Evolutionary conservation across 2,329 filamentous ascomycete genomes (phyloP).

Genomic region (Sphaerulina vaccinii): DNA sequence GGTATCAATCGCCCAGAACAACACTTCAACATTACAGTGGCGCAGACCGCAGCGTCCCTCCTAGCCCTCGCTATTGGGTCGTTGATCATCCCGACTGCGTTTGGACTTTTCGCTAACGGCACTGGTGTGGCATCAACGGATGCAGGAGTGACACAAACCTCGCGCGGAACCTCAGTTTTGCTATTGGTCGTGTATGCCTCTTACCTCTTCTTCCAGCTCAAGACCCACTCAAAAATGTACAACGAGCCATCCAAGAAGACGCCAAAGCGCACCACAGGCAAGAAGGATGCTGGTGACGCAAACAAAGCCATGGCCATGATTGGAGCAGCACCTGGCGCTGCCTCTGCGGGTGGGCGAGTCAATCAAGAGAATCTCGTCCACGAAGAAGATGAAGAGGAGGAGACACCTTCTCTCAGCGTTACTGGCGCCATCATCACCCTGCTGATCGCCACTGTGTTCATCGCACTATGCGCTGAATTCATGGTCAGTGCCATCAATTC

Average conservation of each 20-base stretch:
- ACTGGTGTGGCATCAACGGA: slow-evolving; percentile 4
- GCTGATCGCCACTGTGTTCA: slow-evolving; percentile 69
- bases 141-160: slow-evolving; percentile 47
- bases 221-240: slow-evolving; percentile 79
- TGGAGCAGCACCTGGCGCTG: slow-evolving; percentile 53
- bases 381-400: slow-evolving; percentile 59
- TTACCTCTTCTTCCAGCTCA: slow-evolving; percentile 88
- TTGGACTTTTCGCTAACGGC: slow-evolving; percentile 54
- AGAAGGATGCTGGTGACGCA: slow-evolving; percentile 52
- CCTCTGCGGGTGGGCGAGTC: slow-evolving; percentile 51
- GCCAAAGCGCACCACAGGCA: slow-evolving; percentile 53
- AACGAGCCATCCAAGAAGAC: slow-evolving; percentile 77
- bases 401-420: slow-evolving; percentile 72
- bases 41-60: slow-evolving; percentile 81
- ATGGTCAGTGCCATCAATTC: slow-evolving; percentile 61
- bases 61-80: slow-evolving; percentile 76
- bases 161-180: slow-evolving; percentile 74
- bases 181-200: slow-evolving; percentile 78
- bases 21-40: slow-evolving; percentile 87
- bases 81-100: slow-evolving; percentile 87
- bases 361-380: slow-evolving; percentile 49
- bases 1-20: slow-evolving; percentile 77
- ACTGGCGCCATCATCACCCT: slow-evolving; percentile 71
- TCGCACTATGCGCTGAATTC: slow-evolving; percentile 72
- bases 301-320: slow-evolving; percentile 52